phyloP scores from a whole-genome alignment of 345 rosid species.

The Barbarea vulgaris region DNA sequence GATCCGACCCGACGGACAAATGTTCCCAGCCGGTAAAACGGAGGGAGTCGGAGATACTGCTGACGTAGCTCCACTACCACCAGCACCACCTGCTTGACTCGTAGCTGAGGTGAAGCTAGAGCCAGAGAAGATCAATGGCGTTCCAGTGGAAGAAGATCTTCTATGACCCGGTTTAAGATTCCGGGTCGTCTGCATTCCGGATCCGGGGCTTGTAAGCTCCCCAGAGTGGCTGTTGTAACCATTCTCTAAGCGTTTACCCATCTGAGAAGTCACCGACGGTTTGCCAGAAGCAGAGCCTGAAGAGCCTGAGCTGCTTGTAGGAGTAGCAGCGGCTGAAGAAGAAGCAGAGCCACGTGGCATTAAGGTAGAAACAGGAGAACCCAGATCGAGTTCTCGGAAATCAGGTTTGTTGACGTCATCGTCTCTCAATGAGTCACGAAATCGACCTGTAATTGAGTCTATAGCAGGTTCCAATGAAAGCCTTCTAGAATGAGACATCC shows the following conservation, averaged over 20 bases:
- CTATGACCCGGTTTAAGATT: slow-evolving; percentile 57
- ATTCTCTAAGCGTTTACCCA: slow-evolving; percentile 22
- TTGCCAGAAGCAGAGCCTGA: slow-evolving; percentile 38
- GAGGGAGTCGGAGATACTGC: slow-evolving; percentile 46
- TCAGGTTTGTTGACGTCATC: slow-evolving; percentile 73
- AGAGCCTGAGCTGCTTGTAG: slow-evolving; percentile 41
- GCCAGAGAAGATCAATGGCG: slow-evolving; percentile 75
- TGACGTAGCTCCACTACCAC: slow-evolving; percentile 39
- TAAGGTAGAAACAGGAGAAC: slow-evolving; percentile 88
- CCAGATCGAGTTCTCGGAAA: slow-evolving; percentile 88
- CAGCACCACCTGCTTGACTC: slow-evolving; percentile 9
- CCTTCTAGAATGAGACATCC: slow-evolving; percentile 59
- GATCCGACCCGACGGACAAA: slow-evolving; percentile 91
- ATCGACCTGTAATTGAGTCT: slow-evolving; percentile 52
- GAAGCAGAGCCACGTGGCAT: slow-evolving; percentile 46
- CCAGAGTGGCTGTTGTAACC: slow-evolving; percentile 52
- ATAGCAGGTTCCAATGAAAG: slow-evolving; percentile 39
- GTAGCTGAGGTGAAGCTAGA: slow-evolving; percentile 47
- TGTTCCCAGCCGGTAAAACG: slow-evolving; percentile 76
- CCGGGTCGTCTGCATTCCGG: slow-evolving; percentile 38
- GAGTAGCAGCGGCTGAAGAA: slow-evolving; percentile 36
- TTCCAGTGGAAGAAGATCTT: slow-evolving; percentile 80
- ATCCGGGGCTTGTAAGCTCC: slow-evolving; percentile 58
- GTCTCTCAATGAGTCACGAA: slow-evolving; percentile 43
- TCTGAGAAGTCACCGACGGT: slow-evolving; percentile 39